These are phyloP conservation scores for Xylaria acuta DNA, from an alignment of 495 filamentous ascomycete genomes.

Conservation along the genomic window DNA sequence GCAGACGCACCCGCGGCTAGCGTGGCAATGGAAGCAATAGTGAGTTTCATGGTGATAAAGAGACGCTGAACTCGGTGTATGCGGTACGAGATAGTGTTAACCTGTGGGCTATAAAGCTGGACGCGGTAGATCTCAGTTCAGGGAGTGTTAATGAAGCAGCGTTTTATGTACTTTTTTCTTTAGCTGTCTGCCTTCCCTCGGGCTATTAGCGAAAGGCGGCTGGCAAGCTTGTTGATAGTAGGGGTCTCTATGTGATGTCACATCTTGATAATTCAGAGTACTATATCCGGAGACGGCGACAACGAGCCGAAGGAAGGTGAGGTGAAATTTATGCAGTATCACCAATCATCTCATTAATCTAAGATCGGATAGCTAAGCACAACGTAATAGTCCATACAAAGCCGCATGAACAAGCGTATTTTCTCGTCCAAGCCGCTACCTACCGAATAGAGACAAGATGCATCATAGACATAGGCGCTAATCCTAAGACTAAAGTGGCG, in stretches of 20 bases:
- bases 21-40: background rate
- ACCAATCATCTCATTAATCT: background rate
- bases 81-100: too few species aligned
- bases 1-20: background rate
- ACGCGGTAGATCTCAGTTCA: too few species aligned
- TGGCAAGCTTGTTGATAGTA: background rate
- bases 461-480: background rate
- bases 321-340: background rate
- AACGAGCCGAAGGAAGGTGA: background rate
- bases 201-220: background rate
- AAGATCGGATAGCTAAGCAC: background rate
- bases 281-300: background rate
- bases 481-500: conserved; percentile 1
- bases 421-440: conserved; percentile 3
- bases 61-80: background rate
- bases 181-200: background rate
- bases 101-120: background rate
- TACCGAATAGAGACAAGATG: background rate
- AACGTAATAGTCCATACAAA: background rate
- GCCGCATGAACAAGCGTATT: background rate
- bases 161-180: background rate
- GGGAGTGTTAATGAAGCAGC: background rate
- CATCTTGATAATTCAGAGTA: background rate
- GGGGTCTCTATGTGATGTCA: conserved; percentile 12
- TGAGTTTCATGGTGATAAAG: conserved; percentile 11